Evolutionary conservation across 106 monocot genomes (phyloP), one percentile per base, ranked within the genome.

Genomic region (Hemerocallis citrina): DNA sequence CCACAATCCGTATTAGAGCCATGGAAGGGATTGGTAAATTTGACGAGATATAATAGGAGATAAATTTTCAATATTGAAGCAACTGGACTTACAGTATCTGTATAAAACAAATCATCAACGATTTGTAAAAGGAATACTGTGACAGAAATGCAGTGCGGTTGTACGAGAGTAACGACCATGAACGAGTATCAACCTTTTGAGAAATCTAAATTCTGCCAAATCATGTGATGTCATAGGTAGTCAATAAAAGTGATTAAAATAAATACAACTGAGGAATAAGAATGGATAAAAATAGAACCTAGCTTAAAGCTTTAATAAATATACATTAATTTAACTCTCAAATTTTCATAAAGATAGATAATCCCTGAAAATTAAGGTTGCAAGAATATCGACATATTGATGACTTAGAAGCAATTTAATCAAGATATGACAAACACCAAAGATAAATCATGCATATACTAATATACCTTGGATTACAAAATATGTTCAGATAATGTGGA

Each of bases 121-220:
- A 93, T 57, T 93, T 93, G 76, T 93, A 93, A 77, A 93, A 84
- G 34, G 87, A 88, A 72, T 93, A 88, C 34, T 93, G 92, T 4
- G 92, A 81, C 43, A 93, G 70, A 62, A 93, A 93, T 63, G 92
- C 84, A 21, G 92, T 93, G 12, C 92, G 92, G 59, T 85, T 88
- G 79, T 93, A 93, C 19, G 92, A 98, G n/a, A 93, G 69, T 93
- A 88, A 34, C 92, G 81, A 52, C 92, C 92, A 61, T 93, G 92
- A 54, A 93, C 81, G 71, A 93, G 92, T 48, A 93, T 82, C 81
- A 93, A 75, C 64, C 92, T 88, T 74, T 79, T 84, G 46, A 93
- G 88, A 66, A 88, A 93, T 68, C 64, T 81, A 74, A 93, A 93
- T 52, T 75, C 92, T 93, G 75, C 47, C 51, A 64, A 38, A 38